These are phyloP conservation scores for Mycena sp. DNA, from an alignment of 1,284 basidiomycete species.

Conservation along the genomic window DNA sequence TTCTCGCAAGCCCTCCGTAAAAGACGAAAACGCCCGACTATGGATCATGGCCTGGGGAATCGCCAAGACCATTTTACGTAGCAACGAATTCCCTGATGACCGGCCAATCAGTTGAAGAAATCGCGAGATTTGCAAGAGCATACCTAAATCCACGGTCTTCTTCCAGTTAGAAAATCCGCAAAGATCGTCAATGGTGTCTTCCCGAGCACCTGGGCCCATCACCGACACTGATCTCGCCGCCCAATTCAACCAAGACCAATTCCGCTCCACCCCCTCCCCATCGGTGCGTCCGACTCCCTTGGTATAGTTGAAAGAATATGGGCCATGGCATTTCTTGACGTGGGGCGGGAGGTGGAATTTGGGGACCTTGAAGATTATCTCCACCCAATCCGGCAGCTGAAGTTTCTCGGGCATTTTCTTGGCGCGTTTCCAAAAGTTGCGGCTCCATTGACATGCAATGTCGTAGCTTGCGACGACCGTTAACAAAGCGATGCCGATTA, in stretches of 20 bases:
- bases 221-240: neutral
- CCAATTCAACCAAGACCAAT: neutral
- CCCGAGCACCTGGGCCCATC: neutral
- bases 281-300: neutral
- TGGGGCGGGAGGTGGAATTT: conserved; percentile 29
- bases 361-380: conserved; percentile 31
- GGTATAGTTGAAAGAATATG: neutral
- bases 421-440: conserved; percentile 17
- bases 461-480: conserved; percentile 12
- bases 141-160: conserved; percentile 36
- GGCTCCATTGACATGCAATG: conserved; percentile 3
- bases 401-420: neutral
- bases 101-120: neutral
- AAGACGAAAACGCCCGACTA: neutral
- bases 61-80: conserved; percentile 6
- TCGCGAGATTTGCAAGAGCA: neutral
- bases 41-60: conserved; percentile 9
- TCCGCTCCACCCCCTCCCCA: neutral
- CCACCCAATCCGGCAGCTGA: conserved; percentile 8
- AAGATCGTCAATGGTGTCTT: neutral
- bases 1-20: neutral
- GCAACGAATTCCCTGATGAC: conserved; percentile 2
- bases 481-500: neutral
- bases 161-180: conserved; percentile 30
- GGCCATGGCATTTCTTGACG: neutral